Percentiles rank a stretch among this genome's conserved stretches.
Conservation (phyloP, 345 rosid species). For the Citropsis articulata region DNA sequence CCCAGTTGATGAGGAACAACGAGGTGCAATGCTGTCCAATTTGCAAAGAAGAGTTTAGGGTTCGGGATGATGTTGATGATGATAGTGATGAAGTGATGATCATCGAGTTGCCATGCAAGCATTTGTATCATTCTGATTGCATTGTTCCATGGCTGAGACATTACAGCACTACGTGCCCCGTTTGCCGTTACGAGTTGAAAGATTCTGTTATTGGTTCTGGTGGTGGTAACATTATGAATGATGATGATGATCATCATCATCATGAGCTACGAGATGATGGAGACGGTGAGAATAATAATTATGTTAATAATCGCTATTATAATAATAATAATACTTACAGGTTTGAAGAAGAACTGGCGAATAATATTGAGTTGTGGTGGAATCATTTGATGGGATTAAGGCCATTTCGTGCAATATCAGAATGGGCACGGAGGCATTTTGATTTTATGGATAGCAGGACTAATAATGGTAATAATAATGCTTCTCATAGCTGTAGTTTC, state of each 20-base stretch:
- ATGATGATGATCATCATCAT: background rate
- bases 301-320: background rate
- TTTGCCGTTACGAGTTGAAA: conserved; percentile 52
- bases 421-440: conserved; percentile 26
- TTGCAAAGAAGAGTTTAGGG: conserved; percentile 69
- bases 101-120: conserved; percentile 58
- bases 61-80: conserved; percentile 42
- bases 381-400: conserved; percentile 21
- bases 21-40: conserved; percentile 51
- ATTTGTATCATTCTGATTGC: conserved; percentile 67
- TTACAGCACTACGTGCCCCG: conserved; percentile 64
- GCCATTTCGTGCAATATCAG: conserved; percentile 37
- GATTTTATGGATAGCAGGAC: conserved; percentile 18
- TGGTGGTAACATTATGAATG: background rate
- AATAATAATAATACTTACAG: conserved; percentile 10
- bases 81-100: conserved; percentile 47
- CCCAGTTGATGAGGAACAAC: conserved; percentile 17
- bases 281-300: background rate
- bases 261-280: background rate
- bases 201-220: background rate
- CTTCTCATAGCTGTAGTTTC: conserved; percentile 17
- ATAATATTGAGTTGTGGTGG: conserved; percentile 28
- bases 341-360: conserved; percentile 20
- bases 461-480: too few species aligned
- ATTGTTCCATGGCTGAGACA: conserved; percentile 69